Conservation (phyloP, 2,329 filamentous ascomycete species). For the Fusarium fracticaudum region DNA sequence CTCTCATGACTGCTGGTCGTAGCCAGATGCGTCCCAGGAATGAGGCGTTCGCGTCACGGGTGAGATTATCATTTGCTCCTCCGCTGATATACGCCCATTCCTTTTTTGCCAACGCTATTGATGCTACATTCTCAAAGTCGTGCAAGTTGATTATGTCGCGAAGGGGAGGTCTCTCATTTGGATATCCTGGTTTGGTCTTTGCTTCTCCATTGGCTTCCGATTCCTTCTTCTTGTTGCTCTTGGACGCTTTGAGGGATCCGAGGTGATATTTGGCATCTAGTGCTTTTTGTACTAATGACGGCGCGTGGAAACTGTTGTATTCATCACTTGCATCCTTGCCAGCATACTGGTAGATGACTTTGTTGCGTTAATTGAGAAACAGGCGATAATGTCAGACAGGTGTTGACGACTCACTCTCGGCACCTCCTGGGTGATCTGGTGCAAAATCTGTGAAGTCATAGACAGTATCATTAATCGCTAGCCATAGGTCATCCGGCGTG, state of each 20-base stretch:
- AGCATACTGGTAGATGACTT: slow-evolving; percentile 41
- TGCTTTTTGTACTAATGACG: slow-evolving; percentile 32
- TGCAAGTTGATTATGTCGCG: slow-evolving; percentile 36
- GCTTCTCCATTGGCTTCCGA: rapidly evolving
- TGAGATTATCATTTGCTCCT: slow-evolving; percentile 41
- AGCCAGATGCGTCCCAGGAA: slow-evolving; percentile 37
- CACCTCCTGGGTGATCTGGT: slow-evolving; percentile 36
- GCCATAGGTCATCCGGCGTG: slow-evolving; percentile 65
- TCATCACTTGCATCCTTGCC: slow-evolving; percentile 39
- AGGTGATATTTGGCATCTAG: slow-evolving; percentile 9
- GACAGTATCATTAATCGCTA: slow-evolving; percentile 72
- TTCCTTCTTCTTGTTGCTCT: background rate
- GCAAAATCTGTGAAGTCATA: slow-evolving; percentile 60
- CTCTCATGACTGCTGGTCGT: slow-evolving; percentile 37
- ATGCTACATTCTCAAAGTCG: slow-evolving; percentile 40
- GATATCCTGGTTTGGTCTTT: rapidly evolving
- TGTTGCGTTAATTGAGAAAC: no score
- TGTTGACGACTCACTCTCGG: slow-evolving; percentile 5
- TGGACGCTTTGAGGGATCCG: background rate
- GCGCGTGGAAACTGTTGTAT: slow-evolving; percentile 38
- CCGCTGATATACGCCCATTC: slow-evolving; percentile 39
- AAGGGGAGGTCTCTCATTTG: background rate
- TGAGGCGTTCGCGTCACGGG: slow-evolving; percentile 31
- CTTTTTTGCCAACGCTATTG: slow-evolving; percentile 20
- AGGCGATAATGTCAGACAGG: rapidly evolving